Evolutionary conservation across 805 yeast species (phyloP).

Genomic region (Metschnikowia matae): DNA sequence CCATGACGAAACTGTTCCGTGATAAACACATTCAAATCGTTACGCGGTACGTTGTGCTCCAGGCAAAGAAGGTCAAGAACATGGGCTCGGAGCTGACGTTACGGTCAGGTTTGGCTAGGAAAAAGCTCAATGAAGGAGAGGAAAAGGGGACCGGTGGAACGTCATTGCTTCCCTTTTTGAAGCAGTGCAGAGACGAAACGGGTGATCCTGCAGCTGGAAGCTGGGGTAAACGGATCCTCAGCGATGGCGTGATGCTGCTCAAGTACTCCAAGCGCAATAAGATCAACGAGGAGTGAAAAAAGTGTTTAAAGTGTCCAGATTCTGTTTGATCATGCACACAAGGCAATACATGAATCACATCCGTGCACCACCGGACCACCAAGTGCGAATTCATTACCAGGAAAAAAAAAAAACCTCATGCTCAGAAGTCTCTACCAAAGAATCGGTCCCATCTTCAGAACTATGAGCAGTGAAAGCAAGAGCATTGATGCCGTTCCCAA

Average conservation of each 20-base stretch:
- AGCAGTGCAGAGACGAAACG: slow-evolving; percentile 94
- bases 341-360: not conserved
- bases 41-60: slow-evolving; percentile 78
- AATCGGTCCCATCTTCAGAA: slow-evolving; percentile 11
- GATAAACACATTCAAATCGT: slow-evolving; percentile 93
- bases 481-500: slow-evolving; percentile 6
- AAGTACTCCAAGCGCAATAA: slow-evolving; percentile 38
- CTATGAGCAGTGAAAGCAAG: slow-evolving; percentile 22
- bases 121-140: slow-evolving; percentile 44
- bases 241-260: slow-evolving; percentile 49
- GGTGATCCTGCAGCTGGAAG: slow-evolving; percentile 89
- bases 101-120: slow-evolving; percentile 62
- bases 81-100: slow-evolving; percentile 57
- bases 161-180: slow-evolving; percentile 81
- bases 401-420: slow-evolving; percentile 13
- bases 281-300: slow-evolving; percentile 34
- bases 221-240: slow-evolving; percentile 78
- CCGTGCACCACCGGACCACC: slow-evolving; percentile 9
- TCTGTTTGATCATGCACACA: not conserved
- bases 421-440: slow-evolving; percentile 16
- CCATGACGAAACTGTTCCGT: slow-evolving; percentile 82
- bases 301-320: not conserved
- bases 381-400: not conserved
- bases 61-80: slow-evolving; percentile 55
- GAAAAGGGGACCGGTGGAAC: slow-evolving; percentile 94